Conservation (phyloP, 2,329 filamentous ascomycete genomes). For the Fusarium sp. region DNA sequence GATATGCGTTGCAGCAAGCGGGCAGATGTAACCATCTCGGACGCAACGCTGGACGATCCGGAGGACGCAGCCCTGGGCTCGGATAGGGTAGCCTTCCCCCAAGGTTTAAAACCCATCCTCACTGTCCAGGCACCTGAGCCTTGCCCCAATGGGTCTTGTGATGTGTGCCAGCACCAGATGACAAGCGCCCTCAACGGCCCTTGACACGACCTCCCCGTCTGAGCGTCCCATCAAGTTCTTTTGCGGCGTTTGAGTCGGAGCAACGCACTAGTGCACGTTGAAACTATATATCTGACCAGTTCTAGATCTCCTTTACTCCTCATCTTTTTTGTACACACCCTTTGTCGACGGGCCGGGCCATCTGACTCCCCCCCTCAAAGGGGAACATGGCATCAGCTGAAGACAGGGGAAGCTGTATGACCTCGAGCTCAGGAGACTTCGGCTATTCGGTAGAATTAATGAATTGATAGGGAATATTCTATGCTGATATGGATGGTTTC, state of each 20-base stretch:
- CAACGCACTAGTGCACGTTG: constrained; percentile 5
- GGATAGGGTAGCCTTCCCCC: constrained; percentile 22
- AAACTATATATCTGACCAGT: constrained; percentile 30
- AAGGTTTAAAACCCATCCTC: neutral
- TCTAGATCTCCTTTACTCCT: constrained; percentile 13
- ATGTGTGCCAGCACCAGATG: constrained; percentile 16
- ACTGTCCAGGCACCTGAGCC: neutral
- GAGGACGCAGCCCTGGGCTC: neutral
- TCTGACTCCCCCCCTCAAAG: constrained; percentile 9
- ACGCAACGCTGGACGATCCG: neutral
- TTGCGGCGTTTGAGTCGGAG: constrained; percentile 1
- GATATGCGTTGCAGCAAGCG: constrained; percentile 5
- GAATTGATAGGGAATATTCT: neutral
- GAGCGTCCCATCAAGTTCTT: constrained; percentile 8
- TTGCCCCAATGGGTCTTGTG: constrained; percentile 7
- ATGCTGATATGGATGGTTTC: neutral
- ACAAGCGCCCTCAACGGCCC: constrained; percentile 13
- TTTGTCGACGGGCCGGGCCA: constrained; percentile 26
- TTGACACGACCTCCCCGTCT: constrained; percentile 9
- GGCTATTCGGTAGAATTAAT: neutral
- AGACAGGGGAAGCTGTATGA: constrained; percentile 3
- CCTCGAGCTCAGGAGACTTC: neutral
- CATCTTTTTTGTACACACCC: constrained; percentile 20
- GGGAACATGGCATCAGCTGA: neutral
- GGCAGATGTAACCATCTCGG: constrained; percentile 14